Evolutionary conservation across 805 yeast genomes (phyloP).

Genomic region (Danielia oregonensis): DNA sequence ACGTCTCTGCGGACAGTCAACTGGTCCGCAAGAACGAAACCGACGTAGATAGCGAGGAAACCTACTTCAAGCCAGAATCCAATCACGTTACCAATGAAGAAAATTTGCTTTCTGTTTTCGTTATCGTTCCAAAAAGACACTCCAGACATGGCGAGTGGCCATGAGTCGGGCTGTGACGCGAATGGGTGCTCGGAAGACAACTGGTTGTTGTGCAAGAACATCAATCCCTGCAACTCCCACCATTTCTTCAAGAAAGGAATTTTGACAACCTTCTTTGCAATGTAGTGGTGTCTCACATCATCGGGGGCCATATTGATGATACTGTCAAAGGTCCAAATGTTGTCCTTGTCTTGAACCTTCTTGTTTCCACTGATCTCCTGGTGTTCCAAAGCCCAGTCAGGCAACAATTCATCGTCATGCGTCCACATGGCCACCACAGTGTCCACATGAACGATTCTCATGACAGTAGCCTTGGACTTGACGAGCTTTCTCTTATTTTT

Average conservation of each 20-base stretch:
- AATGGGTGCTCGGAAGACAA: slow-evolving; percentile 88
- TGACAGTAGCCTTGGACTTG: slow-evolving; percentile 65
- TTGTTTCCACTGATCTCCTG: slow-evolving; percentile 96
- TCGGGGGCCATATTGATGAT: slow-evolving; percentile 52
- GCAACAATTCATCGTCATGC: slow-evolving; percentile 74
- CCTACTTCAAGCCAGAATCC: slow-evolving; percentile 87
- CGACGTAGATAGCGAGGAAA: slow-evolving; percentile 58
- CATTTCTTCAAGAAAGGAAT: slow-evolving; percentile 82
- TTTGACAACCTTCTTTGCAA: slow-evolving; percentile 58
- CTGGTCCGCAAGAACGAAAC: slow-evolving; percentile 69
- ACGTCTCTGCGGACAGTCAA: slow-evolving; percentile 70
- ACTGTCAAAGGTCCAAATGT: slow-evolving; percentile 72
- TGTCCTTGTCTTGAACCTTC: slow-evolving; percentile 61
- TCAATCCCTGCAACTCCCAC: slow-evolving; percentile 79
- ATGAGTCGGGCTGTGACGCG: slow-evolving; percentile 84
- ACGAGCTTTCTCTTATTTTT: slow-evolving; percentile 47
- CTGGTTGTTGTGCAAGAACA: slow-evolving; percentile 92
- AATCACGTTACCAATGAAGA: slow-evolving; percentile 81
- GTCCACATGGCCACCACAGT: slow-evolving; percentile 95
- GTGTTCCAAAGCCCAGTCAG: slow-evolving; percentile 93
- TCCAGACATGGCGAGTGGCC: slow-evolving; percentile 90
- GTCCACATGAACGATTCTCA: slow-evolving; percentile 76
- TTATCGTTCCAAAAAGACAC: slow-evolving; percentile 94
- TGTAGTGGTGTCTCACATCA: slow-evolving; percentile 60
- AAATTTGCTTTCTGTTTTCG: slow-evolving; percentile 67